Evolutionary conservation across 805 yeast genomes (phyloP).

Genomic region (Teunomyces cretensis): DNA sequence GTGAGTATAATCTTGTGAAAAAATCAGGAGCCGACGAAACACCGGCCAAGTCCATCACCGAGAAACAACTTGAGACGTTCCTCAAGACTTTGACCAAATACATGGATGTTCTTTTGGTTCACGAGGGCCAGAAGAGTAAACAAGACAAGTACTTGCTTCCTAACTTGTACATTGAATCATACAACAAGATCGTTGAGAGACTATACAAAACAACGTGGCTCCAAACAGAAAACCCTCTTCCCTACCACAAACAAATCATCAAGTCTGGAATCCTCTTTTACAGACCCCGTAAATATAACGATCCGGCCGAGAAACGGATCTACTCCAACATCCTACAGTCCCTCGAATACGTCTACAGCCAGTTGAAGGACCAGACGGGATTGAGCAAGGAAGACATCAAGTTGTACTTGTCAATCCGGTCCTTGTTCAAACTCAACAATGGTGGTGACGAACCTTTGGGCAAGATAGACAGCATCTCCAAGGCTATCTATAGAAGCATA

Average conservation of each 20-base stretch:
- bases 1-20: constrained; percentile 20
- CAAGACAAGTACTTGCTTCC: constrained; percentile 16
- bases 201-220: constrained; percentile 28
- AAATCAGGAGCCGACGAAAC: neutral
- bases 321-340: constrained; percentile 21
- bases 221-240: constrained; percentile 13
- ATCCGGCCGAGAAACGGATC: constrained; percentile 16
- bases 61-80: constrained; percentile 21
- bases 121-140: constrained; percentile 12
- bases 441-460: constrained; percentile 13
- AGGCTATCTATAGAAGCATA: constrained; percentile 10
- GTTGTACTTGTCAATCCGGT: constrained; percentile 18
- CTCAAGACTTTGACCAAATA: constrained; percentile 21
- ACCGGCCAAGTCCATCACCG: constrained; percentile 19
- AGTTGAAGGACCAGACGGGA: constrained; percentile 16
- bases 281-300: constrained; percentile 22
- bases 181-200: constrained; percentile 23
- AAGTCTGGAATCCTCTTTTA: constrained; percentile 30
- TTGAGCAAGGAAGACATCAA: constrained; percentile 16
- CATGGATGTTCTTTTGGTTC: constrained; percentile 22
- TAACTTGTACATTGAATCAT: constrained; percentile 22
- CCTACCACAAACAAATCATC: constrained; percentile 25
- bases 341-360: constrained; percentile 22
- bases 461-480: constrained; percentile 11
- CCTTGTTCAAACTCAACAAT: constrained; percentile 15